Conservation (phyloP, 345 rosid genomes). For the Salix purpurea region DNA sequence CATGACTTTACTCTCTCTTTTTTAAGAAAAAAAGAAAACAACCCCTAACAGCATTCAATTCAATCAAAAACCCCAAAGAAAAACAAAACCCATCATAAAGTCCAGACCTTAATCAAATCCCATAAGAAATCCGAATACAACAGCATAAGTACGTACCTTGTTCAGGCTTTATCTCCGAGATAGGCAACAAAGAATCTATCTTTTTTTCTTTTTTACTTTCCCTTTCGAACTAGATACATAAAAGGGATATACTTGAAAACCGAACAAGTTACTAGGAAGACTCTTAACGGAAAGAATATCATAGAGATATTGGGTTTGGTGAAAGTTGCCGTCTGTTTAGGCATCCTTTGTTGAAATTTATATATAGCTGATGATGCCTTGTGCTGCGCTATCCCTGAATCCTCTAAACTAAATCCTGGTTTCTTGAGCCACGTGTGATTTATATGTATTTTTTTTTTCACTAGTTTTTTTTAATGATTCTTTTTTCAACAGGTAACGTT, state of each 20-base stretch:
- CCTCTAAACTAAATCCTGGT: not conserved
- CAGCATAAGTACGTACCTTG: not conserved
- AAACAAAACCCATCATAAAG: not conserved
- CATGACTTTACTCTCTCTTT: not conserved
- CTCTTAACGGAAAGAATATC: not conserved
- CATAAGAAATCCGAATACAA: not conserved
- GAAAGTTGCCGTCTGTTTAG: not conserved
- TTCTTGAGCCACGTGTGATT: not conserved
- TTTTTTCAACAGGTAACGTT: too few relatives aligned
- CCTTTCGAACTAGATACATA: not conserved
- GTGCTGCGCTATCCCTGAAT: too few relatives aligned
- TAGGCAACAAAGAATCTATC: not conserved
- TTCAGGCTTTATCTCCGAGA: not conserved
- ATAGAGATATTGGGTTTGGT: not conserved
- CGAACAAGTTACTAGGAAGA: not conserved
- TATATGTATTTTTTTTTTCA: too few relatives aligned
- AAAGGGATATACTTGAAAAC: not conserved
- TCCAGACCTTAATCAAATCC: not conserved
- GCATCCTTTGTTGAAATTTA: constrained; percentile 2
- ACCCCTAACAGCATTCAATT: not conserved
- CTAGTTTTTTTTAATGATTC: too few relatives aligned
- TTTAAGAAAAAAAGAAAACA: not conserved
- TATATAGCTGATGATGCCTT: not conserved
- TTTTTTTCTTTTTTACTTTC: not conserved
- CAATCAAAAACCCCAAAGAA: not conserved